These are phyloP conservation scores for Corymbia citriodora DNA, from an alignment of 441 rosid genomes.

Conservation along the genomic window DNA sequence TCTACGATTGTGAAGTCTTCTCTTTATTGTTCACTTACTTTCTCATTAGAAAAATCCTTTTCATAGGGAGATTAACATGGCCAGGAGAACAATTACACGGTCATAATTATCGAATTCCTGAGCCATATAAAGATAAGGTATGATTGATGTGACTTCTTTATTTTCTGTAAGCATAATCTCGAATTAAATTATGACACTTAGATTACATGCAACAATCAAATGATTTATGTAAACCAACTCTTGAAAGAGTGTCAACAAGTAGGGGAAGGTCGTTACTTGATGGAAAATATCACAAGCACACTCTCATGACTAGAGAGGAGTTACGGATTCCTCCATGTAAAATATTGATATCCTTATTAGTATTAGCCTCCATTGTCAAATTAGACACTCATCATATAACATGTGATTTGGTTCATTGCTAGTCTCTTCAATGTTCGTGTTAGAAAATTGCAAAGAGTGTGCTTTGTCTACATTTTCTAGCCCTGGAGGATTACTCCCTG, in stretches of 20 bases:
- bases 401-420: background rate
- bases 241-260: background rate
- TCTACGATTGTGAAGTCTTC: background rate
- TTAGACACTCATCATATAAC: background rate
- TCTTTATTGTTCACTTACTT: background rate
- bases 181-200: background rate
- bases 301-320: background rate
- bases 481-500: background rate
- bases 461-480: background rate
- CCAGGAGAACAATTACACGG: constrained; percentile 4
- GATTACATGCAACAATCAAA: background rate
- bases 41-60: background rate
- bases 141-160: background rate
- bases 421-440: background rate
- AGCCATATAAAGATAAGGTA: constrained; percentile 1
- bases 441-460: background rate
- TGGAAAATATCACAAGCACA: background rate
- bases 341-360: background rate
- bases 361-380: background rate
- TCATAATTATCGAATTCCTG: constrained; percentile 3
- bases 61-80: background rate
- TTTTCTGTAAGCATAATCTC: background rate
- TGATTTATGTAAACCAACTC: background rate
- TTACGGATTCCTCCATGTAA: background rate
- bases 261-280: background rate